Conservation (phyloP, 371 early-diverging fungal species). For the Mucor irregularis region DNA sequence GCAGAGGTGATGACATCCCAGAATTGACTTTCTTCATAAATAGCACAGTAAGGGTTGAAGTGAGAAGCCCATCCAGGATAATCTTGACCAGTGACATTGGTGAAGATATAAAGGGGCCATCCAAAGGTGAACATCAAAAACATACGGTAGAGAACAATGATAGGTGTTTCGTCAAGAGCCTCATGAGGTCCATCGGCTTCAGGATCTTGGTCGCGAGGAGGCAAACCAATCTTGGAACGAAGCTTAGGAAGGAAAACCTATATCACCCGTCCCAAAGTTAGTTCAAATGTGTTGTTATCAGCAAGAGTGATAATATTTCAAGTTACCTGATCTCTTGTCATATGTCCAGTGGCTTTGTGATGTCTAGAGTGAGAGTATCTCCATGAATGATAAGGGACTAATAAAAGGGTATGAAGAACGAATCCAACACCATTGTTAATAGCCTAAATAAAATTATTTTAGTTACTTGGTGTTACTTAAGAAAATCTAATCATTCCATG, state of each 20-base stretch:
- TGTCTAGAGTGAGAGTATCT: constrained; percentile 76
- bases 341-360: constrained; percentile 82
- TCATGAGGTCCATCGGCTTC: constrained; percentile 45
- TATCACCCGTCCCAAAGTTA: no score
- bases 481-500: background rate
- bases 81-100: constrained; percentile 74
- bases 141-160: constrained; percentile 59
- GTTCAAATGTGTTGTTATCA: no score
- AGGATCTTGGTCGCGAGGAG: constrained; percentile 34
- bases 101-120: constrained; percentile 82
- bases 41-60: constrained; percentile 73
- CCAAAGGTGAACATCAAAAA: constrained; percentile 72
- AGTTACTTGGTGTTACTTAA: background rate
- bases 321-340: constrained; percentile 75
- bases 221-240: constrained; percentile 53
- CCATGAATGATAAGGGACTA: constrained; percentile 88
- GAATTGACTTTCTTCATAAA: constrained; percentile 74
- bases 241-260: constrained; percentile 81
- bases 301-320: no score
- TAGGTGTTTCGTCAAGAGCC: constrained; percentile 67
- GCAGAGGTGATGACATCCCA: constrained; percentile 67
- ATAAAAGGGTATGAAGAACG: constrained; percentile 78
- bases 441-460: no score
- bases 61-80: constrained; percentile 80
- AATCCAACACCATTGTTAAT: constrained; percentile 82